Evolutionary conservation across 495 filamentous ascomycete species (phyloP).

Genomic region (Collariella sp.): DNA sequence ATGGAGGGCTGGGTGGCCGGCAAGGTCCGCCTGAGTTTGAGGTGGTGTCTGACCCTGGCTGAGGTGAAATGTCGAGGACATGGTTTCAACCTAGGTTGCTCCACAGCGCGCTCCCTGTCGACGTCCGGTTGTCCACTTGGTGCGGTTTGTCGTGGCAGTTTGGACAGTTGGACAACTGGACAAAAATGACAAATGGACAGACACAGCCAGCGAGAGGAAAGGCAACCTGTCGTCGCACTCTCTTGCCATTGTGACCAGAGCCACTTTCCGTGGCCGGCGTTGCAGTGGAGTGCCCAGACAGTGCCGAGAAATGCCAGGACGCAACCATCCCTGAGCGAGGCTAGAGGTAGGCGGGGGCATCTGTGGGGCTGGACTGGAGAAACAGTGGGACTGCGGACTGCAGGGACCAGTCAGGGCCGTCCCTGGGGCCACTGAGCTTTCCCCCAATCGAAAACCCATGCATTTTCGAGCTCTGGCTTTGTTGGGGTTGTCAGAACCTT

Average conservation of each 20-base stretch:
- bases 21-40: no score
- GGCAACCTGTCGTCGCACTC: not conserved
- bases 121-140: no score
- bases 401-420: no score
- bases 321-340: not conserved
- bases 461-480: not conserved
- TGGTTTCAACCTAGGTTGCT: no score
- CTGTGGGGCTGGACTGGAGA: not conserved
- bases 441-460: not conserved
- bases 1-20: no score
- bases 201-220: no score
- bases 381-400: constrained; percentile 5
- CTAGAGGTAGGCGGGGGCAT: not conserved
- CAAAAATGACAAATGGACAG: no score
- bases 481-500: not conserved
- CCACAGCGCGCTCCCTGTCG: no score
- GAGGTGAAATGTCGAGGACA: no score
- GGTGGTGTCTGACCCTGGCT: no score
- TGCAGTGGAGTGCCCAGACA: constrained; percentile 2
- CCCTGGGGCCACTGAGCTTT: constrained; percentile 14
- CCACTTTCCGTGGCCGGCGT: constrained; percentile 5
- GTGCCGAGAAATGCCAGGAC: constrained; percentile 11
- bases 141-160: no score
- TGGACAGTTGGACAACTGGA: no score
- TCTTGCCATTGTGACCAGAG: constrained; percentile 3